Evolutionary conservation across 169 alveolate genomes (phyloP).

Genomic region (Cryptosporidium ubiquitum): DNA sequence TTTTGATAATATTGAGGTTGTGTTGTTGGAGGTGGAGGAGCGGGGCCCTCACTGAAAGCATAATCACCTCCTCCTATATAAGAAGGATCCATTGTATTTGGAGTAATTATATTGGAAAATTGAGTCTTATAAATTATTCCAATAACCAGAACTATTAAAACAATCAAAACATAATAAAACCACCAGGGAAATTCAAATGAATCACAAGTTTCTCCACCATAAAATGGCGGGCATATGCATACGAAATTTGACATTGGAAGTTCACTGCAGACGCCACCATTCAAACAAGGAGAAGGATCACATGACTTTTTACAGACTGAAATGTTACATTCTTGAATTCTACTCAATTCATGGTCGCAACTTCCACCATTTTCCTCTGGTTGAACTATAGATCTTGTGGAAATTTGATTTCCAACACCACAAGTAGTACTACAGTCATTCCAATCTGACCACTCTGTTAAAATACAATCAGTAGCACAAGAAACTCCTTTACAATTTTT

Average conservation of each 20-base stretch:
- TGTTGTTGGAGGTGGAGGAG: constrained; percentile 13
- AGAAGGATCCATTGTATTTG: constrained; percentile 20
- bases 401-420: constrained; percentile 30
- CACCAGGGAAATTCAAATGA: constrained; percentile 59
- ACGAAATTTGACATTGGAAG: constrained; percentile 38
- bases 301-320: constrained; percentile 30
- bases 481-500: constrained; percentile 41
- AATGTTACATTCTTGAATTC: constrained; percentile 27
- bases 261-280: constrained; percentile 48
- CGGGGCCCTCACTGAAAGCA: neutral
- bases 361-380: constrained; percentile 53
- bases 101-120: constrained; percentile 25
- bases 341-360: constrained; percentile 5
- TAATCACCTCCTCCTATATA: constrained; percentile 12
- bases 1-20: constrained; percentile 6
- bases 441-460: constrained; percentile 76
- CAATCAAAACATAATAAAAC: constrained; percentile 35
- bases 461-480: constrained; percentile 54
- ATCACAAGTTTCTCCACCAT: constrained; percentile 56
- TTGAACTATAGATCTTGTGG: constrained; percentile 33
- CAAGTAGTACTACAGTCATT: constrained; percentile 70
- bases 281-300: constrained; percentile 60
- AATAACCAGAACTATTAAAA: constrained; percentile 7
- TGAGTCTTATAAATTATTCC: constrained; percentile 34
- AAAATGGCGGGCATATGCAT: constrained; percentile 54